Conservation (phyloP, 2,329 filamentous ascomycete species). For the Aspergillus proliferans region DNA sequence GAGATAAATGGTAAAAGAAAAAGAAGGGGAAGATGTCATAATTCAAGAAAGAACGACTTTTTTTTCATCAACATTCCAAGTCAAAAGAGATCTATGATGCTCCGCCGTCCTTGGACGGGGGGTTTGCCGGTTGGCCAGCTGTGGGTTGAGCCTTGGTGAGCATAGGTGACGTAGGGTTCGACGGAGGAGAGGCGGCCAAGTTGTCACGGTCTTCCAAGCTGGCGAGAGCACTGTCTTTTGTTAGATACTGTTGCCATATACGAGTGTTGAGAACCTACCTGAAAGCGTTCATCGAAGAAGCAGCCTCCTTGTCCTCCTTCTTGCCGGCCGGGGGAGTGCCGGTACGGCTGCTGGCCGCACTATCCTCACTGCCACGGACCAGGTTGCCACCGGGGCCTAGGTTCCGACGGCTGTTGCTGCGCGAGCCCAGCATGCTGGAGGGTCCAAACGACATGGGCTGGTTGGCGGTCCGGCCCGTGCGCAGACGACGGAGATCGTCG, state of each 20-base stretch:
- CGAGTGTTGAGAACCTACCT: constrained; percentile 57
- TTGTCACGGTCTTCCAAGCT: constrained; percentile 41
- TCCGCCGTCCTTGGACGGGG: constrained; percentile 37
- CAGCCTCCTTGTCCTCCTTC: constrained; percentile 56
- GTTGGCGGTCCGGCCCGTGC: constrained; percentile 56
- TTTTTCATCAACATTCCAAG: constrained; percentile 33
- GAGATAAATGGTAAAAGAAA: constrained; percentile 4
- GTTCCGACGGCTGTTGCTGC: constrained; percentile 73
- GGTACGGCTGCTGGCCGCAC: constrained; percentile 78
- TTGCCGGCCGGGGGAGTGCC: constrained; percentile 71
- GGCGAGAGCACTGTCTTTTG: constrained; percentile 39
- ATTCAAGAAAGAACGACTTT: constrained; percentile 22
- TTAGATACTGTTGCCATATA: background rate
- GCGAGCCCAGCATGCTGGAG: constrained; percentile 77
- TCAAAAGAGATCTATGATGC: constrained; percentile 30
- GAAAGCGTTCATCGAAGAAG: constrained; percentile 80
- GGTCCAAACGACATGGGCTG: constrained; percentile 67
- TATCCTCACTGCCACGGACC: constrained; percentile 72
- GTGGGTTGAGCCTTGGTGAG: constrained; percentile 42
- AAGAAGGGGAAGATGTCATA: constrained; percentile 23
- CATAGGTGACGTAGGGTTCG: constrained; percentile 42
- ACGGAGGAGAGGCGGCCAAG: constrained; percentile 44
- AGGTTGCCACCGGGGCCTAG: constrained; percentile 69
- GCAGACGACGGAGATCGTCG: constrained; percentile 81
- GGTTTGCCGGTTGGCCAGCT: constrained; percentile 38